A percentile compares a stretch with the other conserved stretches of the same genome.
phyloP scores from a whole-genome alignment of 2,329 filamentous ascomycete genomes.

The Verticillium alfalfae region DNA sequence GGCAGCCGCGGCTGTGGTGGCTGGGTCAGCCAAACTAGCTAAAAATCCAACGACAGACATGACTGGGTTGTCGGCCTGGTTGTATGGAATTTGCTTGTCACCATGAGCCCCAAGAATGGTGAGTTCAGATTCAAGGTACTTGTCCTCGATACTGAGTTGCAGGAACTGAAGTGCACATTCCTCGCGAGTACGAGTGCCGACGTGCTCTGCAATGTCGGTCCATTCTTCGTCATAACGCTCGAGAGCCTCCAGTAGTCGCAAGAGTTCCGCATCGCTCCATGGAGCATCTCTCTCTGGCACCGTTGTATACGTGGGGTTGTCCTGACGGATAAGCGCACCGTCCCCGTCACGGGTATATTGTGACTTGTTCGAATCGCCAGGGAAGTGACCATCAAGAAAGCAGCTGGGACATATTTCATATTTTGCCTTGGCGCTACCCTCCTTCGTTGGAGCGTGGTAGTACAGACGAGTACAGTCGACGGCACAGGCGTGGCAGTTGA shows the following conservation, averaged over 20 bases:
- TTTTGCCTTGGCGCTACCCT: constrained; percentile 61
- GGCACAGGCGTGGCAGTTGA: constrained; percentile 87
- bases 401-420: constrained; percentile 91
- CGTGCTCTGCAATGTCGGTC: constrained; percentile 87
- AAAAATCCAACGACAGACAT: constrained; percentile 95
- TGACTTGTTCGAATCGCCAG: constrained; percentile 67
- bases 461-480: constrained; percentile 74
- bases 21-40: constrained; percentile 83
- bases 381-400: constrained; percentile 78
- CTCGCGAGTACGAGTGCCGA: constrained; percentile 84
- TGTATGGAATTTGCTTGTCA: constrained; percentile 69
- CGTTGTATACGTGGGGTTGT: constrained; percentile 77
- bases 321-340: constrained; percentile 46
- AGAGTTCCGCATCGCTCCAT: constrained; percentile 85
- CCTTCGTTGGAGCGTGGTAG: constrained; percentile 52
- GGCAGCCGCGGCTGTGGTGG: constrained; percentile 83
- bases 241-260: constrained; percentile 84
- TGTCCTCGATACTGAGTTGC: constrained; percentile 94
- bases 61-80: constrained; percentile 89
- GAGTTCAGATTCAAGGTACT: constrained; percentile 80
- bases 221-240: constrained; percentile 96
- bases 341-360: constrained; percentile 61
- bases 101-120: constrained; percentile 42
- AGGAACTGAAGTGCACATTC: constrained; percentile 97
- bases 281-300: constrained; percentile 78